These are phyloP conservation scores for Niveomyces coronatus DNA, from an alignment of 2,329 filamentous ascomycete species.

Conservation along the genomic window DNA sequence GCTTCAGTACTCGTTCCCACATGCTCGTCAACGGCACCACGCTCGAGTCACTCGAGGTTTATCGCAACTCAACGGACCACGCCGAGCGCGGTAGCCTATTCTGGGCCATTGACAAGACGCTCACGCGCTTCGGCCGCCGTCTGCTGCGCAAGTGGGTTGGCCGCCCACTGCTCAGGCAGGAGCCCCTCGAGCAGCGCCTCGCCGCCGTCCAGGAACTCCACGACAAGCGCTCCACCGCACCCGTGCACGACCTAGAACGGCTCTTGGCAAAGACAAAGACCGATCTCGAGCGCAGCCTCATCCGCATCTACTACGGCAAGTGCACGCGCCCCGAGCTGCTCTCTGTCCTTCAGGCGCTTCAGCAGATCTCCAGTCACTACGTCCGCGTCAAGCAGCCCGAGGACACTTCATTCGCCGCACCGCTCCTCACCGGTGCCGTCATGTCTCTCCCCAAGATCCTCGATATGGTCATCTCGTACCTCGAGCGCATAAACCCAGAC, in stretches of 20 bases:
- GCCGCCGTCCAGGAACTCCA: slow-evolving; percentile 80
- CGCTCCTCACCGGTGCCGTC: slow-evolving; percentile 60
- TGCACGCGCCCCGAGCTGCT: slow-evolving; percentile 85
- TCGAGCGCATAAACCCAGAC: slow-evolving; percentile 76
- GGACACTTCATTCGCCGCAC: slow-evolving; percentile 63
- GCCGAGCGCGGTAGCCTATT: slow-evolving; percentile 79
- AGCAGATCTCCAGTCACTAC: slow-evolving; percentile 71
- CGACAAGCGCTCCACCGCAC: slow-evolving; percentile 51
- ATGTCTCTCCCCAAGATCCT: slow-evolving; percentile 66
- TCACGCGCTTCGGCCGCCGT: slow-evolving; percentile 79
- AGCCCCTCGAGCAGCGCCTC: slow-evolving; percentile 65
- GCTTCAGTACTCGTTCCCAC: slow-evolving; percentile 86
- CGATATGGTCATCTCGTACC: slow-evolving; percentile 59
- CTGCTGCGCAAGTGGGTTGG: slow-evolving; percentile 93
- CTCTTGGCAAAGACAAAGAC: slow-evolving; percentile 62
- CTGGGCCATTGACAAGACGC: slow-evolving; percentile 89
- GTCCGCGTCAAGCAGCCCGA: slow-evolving; percentile 51
- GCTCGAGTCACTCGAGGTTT: slow-evolving; percentile 86
- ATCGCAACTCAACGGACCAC: slow-evolving; percentile 86
- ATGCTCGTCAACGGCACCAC: slow-evolving; percentile 97
- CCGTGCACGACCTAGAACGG: slow-evolving; percentile 63
- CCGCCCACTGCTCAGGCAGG: slow-evolving; percentile 70
- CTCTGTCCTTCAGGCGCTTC: slow-evolving; percentile 73
- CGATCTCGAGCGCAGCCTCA: slow-evolving; percentile 86
- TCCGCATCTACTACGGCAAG: slow-evolving; percentile 95